Percentiles rank a stretch among this genome's conserved stretches.
Evolutionary conservation across 345 rosid genomes (phyloP).

Genomic region (Gossypium herbaceum): DNA sequence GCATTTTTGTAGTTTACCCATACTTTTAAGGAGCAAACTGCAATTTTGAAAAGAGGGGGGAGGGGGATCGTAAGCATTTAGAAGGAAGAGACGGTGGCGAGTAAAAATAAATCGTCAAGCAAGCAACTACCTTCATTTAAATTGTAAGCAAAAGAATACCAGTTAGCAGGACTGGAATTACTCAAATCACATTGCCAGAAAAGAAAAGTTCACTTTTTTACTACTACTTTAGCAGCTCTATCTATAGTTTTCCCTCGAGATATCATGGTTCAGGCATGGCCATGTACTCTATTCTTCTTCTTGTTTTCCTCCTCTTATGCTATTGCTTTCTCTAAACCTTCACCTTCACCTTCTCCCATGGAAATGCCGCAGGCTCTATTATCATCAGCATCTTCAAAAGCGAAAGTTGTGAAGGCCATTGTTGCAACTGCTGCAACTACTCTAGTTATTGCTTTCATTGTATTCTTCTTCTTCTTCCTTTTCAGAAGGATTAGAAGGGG

Average conservation of each 20-base stretch:
- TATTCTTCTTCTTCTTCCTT: conserved; percentile 28
- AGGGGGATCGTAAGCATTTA: too few relatives aligned
- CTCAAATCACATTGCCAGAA: not conserved
- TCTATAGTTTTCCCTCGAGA: not conserved
- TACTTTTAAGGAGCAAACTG: too few relatives aligned
- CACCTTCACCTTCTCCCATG: not conserved
- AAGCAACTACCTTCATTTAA: conserved; percentile 30
- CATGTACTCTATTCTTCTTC: not conserved
- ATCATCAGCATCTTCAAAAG: conserved; percentile 2
- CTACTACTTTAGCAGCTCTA: not conserved
- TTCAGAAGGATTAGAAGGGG: conserved; percentile 18
- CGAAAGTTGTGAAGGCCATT: conserved; percentile 21
- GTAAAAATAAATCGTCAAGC: conserved; percentile 10
- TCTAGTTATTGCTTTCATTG: conserved; percentile 21
- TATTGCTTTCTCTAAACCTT: conserved; percentile 14
- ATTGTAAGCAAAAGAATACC: conserved; percentile 19
- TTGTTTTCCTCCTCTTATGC: conserved; percentile 7
- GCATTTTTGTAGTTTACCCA: too few relatives aligned
- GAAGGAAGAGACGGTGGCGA: too few relatives aligned
- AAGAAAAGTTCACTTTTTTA: not conserved
- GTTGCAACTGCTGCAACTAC: conserved; percentile 27
- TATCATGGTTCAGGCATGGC: conserved; percentile 16
- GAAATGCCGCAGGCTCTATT: conserved; percentile 14
- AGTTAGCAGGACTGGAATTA: conserved; percentile 1
- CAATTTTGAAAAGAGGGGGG: too few relatives aligned